Evolutionary conservation across 257 asterid species (phyloP).

Genomic region (Dorcoceras hygrometricum): DNA sequence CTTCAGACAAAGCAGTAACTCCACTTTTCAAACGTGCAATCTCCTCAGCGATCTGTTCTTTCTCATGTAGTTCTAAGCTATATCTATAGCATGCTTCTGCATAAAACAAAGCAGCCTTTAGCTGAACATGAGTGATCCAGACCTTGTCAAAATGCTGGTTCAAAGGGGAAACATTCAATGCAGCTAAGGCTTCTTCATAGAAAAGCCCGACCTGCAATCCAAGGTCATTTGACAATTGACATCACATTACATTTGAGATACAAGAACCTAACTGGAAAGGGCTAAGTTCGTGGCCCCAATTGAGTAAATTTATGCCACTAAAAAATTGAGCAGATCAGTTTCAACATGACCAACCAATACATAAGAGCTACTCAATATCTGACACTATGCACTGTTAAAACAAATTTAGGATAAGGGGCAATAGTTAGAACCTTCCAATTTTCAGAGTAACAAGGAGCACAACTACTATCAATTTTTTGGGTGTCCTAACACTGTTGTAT

Average conservation of each 20-base stretch:
- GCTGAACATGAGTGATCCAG: constrained; percentile 89
- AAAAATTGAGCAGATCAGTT: constrained; percentile 17
- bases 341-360: constrained; percentile 14
- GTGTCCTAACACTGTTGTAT: neutral
- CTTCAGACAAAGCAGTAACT: constrained; percentile 58
- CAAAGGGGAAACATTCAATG: constrained; percentile 67
- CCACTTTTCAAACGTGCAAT: constrained; percentile 96
- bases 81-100: constrained; percentile 95
- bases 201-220: constrained; percentile 68
- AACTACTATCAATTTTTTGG: neutral
- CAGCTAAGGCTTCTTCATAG: constrained; percentile 92
- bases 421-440: constrained; percentile 1
- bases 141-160: constrained; percentile 88
- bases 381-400: neutral
- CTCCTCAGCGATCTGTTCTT: constrained; percentile 97
- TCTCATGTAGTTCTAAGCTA: constrained; percentile 85
- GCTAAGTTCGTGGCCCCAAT: neutral
- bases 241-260: neutral
- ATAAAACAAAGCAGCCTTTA: constrained; percentile 87
- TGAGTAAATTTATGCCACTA: constrained; percentile 10
- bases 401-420: neutral
- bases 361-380: neutral
- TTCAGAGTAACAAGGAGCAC: neutral
- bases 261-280: constrained; percentile 11
- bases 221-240: constrained; percentile 24